phyloP scores from a whole-genome alignment of 2,329 filamentous ascomycete species.

The Cadophora malorum region DNA sequence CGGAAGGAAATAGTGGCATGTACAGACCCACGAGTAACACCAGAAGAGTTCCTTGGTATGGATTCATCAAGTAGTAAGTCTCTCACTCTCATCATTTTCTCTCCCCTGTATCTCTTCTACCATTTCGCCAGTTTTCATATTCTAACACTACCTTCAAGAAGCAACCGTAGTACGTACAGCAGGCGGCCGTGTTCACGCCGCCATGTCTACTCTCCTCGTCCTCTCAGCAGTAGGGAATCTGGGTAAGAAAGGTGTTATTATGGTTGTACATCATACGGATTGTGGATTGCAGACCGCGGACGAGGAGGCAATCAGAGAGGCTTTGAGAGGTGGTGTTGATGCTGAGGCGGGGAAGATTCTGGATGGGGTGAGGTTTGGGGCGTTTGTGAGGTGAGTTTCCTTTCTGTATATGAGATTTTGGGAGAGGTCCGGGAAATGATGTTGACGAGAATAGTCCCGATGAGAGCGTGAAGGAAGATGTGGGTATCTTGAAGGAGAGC shows the following conservation, averaged over 20 bases:
- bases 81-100: background rate
- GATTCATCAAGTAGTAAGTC: conserved; percentile 27
- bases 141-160: conserved; percentile 26
- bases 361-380: conserved; percentile 32
- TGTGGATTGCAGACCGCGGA: conserved; percentile 30
- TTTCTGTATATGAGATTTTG: background rate
- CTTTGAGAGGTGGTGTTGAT: conserved; percentile 21
- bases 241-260: conserved; percentile 37
- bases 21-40: conserved; percentile 37
- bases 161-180: conserved; percentile 38
- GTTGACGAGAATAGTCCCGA: conserved; percentile 30
- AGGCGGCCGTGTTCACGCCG: conserved; percentile 35
- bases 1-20: conserved; percentile 31
- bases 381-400: conserved; percentile 31
- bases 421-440: background rate
- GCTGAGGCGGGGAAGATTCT: conserved; percentile 14
- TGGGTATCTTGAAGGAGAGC: conserved; percentile 30
- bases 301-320: conserved; percentile 28
- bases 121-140: background rate
- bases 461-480: conserved; percentile 37
- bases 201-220: conserved; percentile 34
- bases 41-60: conserved; percentile 38
- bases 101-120: background rate
- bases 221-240: conserved; percentile 37
- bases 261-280: conserved; percentile 39